These are phyloP conservation scores for Penicillium nordicum DNA, from an alignment of 2,329 filamentous ascomycete species.

Conservation along the genomic window DNA sequence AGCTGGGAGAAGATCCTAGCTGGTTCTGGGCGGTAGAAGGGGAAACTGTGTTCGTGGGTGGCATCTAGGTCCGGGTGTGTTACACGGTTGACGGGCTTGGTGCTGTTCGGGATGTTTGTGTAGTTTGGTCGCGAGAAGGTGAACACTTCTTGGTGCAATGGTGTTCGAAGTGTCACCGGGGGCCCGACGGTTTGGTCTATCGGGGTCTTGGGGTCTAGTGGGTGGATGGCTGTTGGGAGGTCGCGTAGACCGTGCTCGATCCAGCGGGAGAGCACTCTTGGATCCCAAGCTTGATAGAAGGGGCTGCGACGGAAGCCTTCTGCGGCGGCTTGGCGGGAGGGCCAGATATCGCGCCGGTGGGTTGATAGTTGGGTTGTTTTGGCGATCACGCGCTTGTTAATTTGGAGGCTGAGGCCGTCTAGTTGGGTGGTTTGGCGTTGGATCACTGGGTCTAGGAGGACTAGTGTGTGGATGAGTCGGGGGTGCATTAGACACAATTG, in stretches of 20 bases:
- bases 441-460: conserved; percentile 84
- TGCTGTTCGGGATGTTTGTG: conserved; percentile 56
- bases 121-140: conserved; percentile 49
- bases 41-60: conserved; percentile 27
- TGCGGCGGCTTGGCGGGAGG: conserved; percentile 66
- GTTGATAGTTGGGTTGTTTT: conserved; percentile 57
- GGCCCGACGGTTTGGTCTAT: conserved; percentile 27
- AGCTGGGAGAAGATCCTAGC: conserved; percentile 39
- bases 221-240: conserved; percentile 57
- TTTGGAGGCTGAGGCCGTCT: conserved; percentile 22
- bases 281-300: conserved; percentile 82
- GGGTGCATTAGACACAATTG: conserved; percentile 75
- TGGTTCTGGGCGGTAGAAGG: conserved; percentile 47
- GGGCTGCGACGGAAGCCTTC: conserved; percentile 63
- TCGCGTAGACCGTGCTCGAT: conserved; percentile 71
- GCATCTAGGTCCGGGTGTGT: conserved; percentile 47
- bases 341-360: conserved; percentile 76
- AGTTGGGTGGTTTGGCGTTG: conserved; percentile 47
- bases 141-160: conserved; percentile 80
- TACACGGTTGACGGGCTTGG: conserved; percentile 37
- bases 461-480: conserved; percentile 68
- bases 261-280: conserved; percentile 72
- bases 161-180: conserved; percentile 68
- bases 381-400: conserved; percentile 28
- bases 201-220: conserved; percentile 21